Evolutionary conservation across 805 yeast species (phyloP), one percentile per base, ranked within the genome.

Genomic region (Yamadazyma paraphyllophila): DNA sequence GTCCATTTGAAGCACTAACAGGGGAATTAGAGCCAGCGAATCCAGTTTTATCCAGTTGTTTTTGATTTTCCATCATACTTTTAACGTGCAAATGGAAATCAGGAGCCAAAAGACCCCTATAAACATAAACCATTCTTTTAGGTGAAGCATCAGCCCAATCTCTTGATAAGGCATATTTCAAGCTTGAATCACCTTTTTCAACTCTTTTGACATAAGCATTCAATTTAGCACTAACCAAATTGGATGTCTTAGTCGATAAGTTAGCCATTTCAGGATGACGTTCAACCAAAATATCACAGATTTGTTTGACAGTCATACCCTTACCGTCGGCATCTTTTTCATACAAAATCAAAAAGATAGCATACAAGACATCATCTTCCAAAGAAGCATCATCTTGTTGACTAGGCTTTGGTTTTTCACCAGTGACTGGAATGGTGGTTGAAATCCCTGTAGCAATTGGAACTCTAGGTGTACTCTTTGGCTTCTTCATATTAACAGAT

Each of bases 121-220:
- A 87, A 41, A 85, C 90, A 58, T 87, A 87, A 24, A 87, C 90
- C 96, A 87, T 87, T 70, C 96, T 76, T 58, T 87, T 83, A 42
- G 96, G 96, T 2, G 89, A 82, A 13, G 92, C 89, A 62, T 86
- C 92, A 2, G 95, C 92, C 96, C 96, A 87, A 63, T 87, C 94
- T 66, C 96, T 78, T 1, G 89, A 82, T 36, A 87, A 67, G 14
- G 92, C 88, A 62, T 87, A 87, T 46, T 77, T 77, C 56, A 87
- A 72, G 36, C 80, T 76, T 50, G 81, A 74, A 61, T 87, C 95
- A 53, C 94, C 94, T 59, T 86, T 86, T 60, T 87, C 95, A 26
- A 87, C 86, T 56, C 91, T 78, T 61, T 87, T 87, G 39, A 87
- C 94, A 59, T 87, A 87, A 14, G 94, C 94, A 61, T 87, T 87